These are phyloP conservation scores for Aspergillus sp. DNA, from an alignment of 2,329 filamentous ascomycete genomes.

Conservation along the genomic window DNA sequence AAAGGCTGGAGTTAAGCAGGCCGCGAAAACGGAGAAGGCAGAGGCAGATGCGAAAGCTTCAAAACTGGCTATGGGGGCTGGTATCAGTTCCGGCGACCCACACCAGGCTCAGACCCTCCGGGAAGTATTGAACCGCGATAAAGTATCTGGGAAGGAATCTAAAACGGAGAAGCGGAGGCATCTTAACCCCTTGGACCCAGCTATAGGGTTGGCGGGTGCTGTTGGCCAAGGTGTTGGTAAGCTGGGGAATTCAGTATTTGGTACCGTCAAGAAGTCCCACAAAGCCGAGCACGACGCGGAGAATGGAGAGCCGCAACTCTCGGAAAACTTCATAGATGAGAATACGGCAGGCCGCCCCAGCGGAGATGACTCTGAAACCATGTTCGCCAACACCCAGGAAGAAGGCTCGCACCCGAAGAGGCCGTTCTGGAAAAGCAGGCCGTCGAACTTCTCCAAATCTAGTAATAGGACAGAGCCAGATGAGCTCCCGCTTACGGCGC, in stretches of 20 bases:
- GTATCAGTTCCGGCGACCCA: slow-evolving; percentile 57
- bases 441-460: slow-evolving; percentile 31
- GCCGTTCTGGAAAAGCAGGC: slow-evolving; percentile 34
- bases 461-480: slow-evolving; percentile 28
- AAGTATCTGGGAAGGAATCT: slow-evolving; percentile 9
- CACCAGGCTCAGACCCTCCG: slow-evolving; percentile 56
- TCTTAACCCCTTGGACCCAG: slow-evolving; percentile 42
- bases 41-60: slow-evolving; percentile 50
- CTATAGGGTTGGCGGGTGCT: slow-evolving; percentile 53
- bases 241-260: slow-evolving; percentile 47
- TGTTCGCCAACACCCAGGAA: background rate
- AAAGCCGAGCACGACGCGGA: slow-evolving; percentile 37
- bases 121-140: slow-evolving; percentile 39
- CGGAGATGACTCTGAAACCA: background rate
- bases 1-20: slow-evolving; percentile 51
- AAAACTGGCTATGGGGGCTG: slow-evolving; percentile 48
- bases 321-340: slow-evolving; percentile 33
- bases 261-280: slow-evolving; percentile 42
- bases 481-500: slow-evolving; percentile 39
- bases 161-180: slow-evolving; percentile 19
- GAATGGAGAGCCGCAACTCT: slow-evolving; percentile 35
- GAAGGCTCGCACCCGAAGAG: slow-evolving; percentile 21
- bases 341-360: slow-evolving; percentile 10
- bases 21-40: slow-evolving; percentile 48
- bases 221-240: slow-evolving; percentile 51